Evolutionary conservation across 2,329 filamentous ascomycete species (phyloP).

Genomic region (Fusarium phyllophilum): DNA sequence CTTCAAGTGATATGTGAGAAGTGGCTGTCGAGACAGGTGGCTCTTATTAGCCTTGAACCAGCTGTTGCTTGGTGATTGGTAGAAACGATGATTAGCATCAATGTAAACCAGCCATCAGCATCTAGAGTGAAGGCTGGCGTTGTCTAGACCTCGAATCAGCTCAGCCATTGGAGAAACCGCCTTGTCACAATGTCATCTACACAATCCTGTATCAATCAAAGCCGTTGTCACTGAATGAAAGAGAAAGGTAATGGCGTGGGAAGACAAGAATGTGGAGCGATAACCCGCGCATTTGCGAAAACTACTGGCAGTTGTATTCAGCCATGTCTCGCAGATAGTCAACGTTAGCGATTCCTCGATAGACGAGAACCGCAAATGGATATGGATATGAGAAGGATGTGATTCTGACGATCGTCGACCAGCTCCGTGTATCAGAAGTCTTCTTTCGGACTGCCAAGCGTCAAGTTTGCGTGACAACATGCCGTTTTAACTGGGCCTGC

Average conservation of each 20-base stretch:
- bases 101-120: slow-evolving; percentile 2
- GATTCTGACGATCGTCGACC: slow-evolving; percentile 13
- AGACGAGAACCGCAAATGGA: not conserved
- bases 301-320: not conserved
- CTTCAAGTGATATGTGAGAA: not conserved
- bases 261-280: slow-evolving; percentile 24
- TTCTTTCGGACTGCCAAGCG: slow-evolving; percentile 4
- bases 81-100: slow-evolving; percentile 3
- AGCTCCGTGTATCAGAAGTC: slow-evolving; percentile 2
- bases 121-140: slow-evolving; percentile 9
- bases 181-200: slow-evolving; percentile 5
- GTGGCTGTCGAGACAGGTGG: slow-evolving; percentile 3
- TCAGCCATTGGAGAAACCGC: slow-evolving; percentile 5
- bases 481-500: slow-evolving; percentile 2
- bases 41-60: not conserved
- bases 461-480: slow-evolving; percentile 1
- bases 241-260: slow-evolving; percentile 2
- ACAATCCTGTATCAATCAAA: slow-evolving; percentile 9
- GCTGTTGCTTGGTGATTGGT: slow-evolving; percentile 5
- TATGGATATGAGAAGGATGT: slow-evolving; percentile 22
- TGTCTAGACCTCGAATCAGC: slow-evolving; percentile 6
- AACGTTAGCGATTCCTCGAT: not conserved
- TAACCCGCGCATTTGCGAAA: not conserved
- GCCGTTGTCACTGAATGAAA: slow-evolving; percentile 7
- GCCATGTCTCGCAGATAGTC: slow-evolving; percentile 4